Evolutionary conservation across 2,329 filamentous ascomycete species (phyloP), one percentile per base, ranked within the genome.

Genomic region (Gaeumannomyces sp.): DNA sequence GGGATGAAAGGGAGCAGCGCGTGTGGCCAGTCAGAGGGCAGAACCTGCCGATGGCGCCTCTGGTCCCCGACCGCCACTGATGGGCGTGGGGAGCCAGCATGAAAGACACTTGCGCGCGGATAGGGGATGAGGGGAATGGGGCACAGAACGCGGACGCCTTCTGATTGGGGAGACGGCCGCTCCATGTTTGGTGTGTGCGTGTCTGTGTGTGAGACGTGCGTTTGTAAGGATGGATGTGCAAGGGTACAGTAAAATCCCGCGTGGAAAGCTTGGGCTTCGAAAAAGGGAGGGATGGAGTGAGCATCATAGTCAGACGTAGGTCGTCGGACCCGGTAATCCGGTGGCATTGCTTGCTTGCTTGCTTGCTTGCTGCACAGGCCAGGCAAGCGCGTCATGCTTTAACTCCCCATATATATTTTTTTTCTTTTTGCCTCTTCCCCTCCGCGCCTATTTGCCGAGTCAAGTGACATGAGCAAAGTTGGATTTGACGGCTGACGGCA

Each of bases 41-140:
- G 45, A 53, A 5, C 22, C n/a, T n/a, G 45, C 6, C 45, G 22
- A 53, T 53, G 45, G 45, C 45, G 45, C 10, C 45, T 53, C 45
- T 53, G 19, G 45, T 53, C 45, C 22, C 45, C 45, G 45, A 53
- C 45, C 45, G 45, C 45, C 45, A 53, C 45, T 8, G 22, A 6
- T 19, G 19, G 45, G 11, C 45, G 45, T 53, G 45, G 45, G 45
- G 19, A 53, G 45, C 35, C 5, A 53, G 45, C 45, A 53, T 53
- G 45, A 53, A 53, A n/a, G 45, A n/a, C 45, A n/a, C 45, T 53
- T 53, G 45, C 45, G 45, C 45, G 45, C 45, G 45, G 45, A 53
- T 53, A 53, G 45, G 45, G 45, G 45, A 53, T 53, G 35, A 11
- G 19, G 45, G 14, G 19, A 16, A 3, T 22, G 14, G 16, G 13